Evolutionary conservation across 495 filamentous ascomycete genomes (phyloP), one percentile per base, ranked within the genome.

Genomic region (Aspergillus mulundensis): DNA sequence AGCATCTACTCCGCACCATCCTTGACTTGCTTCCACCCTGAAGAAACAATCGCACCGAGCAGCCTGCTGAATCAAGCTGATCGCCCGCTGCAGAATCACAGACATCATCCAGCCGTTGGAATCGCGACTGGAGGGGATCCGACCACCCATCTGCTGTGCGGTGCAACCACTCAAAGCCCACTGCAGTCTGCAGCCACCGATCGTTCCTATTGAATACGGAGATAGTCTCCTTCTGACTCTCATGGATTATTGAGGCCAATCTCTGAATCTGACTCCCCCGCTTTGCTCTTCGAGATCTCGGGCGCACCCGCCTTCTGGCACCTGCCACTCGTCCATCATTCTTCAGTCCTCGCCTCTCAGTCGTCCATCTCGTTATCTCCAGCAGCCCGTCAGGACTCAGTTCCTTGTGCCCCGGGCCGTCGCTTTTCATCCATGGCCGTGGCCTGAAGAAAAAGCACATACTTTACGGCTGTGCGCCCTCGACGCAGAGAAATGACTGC

Each of bases 221-320:
- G 57, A 42, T 57, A 18, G 30, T 50, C 46, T 50, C 46, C 46
- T 38, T 21, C 46, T 46, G 60, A 10, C 59, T 62, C 56, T 57
- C 59, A 62, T 58, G 59, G 63, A 58, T 56, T 57, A 38, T 11
- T 15, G 38, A 18, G 3, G 38, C 38, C 15, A 40, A 16, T 40
- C n/a, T 40, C 45, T 62, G 47, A 10, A 19, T 41, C 12, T 20
- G 36, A 21, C 16, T 54, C 62, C 60, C 59, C 61, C 64, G 58
- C 61, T 58, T 62, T 61, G 56, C 65, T 61, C 58, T 59, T 67
- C 47, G 47, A 61, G 65, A 64, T 67, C 65, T 67, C 65, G 61
- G 61, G 61, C 65, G 50, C 46, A 62, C 57, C 65, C 65, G 61
- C 61, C 39, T 45, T 47, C 58, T 49, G 25, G 23, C 32, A 36